Conservation (phyloP, 2,329 filamentous ascomycete genomes). For the Ophiostoma novo-ulmi region DNA sequence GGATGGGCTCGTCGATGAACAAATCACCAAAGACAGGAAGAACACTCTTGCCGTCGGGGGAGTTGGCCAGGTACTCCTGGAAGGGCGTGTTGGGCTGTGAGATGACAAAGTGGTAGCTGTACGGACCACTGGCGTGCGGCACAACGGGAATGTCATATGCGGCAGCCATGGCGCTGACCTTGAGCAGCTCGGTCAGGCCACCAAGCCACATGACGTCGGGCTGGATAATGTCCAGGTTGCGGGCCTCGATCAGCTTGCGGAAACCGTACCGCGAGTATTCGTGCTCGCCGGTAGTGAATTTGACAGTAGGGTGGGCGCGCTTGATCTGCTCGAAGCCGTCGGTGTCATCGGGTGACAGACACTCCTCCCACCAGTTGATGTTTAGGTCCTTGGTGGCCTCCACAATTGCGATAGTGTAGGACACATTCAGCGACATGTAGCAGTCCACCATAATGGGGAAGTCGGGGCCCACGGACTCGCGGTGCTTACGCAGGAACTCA, state of each 20-base stretch:
- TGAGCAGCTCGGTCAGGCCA: slow-evolving; percentile 85
- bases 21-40: slow-evolving; percentile 88
- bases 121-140: slow-evolving; percentile 88
- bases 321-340: slow-evolving; percentile 89
- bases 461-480: slow-evolving; percentile 78
- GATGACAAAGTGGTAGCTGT: slow-evolving; percentile 94
- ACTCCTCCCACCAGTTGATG: slow-evolving; percentile 98
- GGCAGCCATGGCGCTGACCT: slow-evolving; percentile 79
- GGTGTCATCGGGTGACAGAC: slow-evolving; percentile 82
- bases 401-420: slow-evolving; percentile 87
- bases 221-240: slow-evolving; percentile 90
- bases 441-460: slow-evolving; percentile 94
- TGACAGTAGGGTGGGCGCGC: slow-evolving; percentile 79
- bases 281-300: slow-evolving; percentile 94
- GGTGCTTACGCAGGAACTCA: slow-evolving; percentile 78
- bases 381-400: slow-evolving; percentile 76
- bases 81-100: slow-evolving; percentile 91
- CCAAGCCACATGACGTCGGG: slow-evolving; percentile 98
- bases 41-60: slow-evolving; percentile 82
- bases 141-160: slow-evolving; percentile 94
- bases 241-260: slow-evolving; percentile 85
- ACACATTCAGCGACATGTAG: slow-evolving; percentile 92
- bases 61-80: slow-evolving; percentile 94
- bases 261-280: slow-evolving; percentile 94
- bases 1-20: slow-evolving; percentile 86